Conservation (phyloP, 2,329 filamentous ascomycete species). For the Ophiostoma ips region DNA sequence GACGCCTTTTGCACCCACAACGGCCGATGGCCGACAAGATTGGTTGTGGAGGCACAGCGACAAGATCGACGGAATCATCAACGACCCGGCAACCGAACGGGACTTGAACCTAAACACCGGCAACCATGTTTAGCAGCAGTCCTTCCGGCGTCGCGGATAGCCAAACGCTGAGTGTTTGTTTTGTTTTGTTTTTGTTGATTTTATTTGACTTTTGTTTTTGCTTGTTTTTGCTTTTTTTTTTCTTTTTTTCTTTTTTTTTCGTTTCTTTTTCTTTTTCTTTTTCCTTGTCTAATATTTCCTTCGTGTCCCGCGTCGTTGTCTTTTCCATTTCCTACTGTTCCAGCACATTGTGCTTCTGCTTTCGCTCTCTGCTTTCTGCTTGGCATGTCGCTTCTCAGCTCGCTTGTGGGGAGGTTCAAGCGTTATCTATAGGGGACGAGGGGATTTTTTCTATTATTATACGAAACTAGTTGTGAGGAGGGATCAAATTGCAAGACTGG, state of each 20-base stretch:
- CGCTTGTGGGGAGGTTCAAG: constrained; percentile 25
- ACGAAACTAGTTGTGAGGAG: constrained; percentile 5
- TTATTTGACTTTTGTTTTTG: neutral
- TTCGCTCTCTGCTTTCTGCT: constrained; percentile 16
- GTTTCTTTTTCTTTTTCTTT: neutral
- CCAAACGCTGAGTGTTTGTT: too few relatives aligned
- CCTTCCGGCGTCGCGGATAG: neutral
- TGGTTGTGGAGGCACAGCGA: too few relatives aligned
- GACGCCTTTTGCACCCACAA: too few relatives aligned
- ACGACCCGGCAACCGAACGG: neutral
- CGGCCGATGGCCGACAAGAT: too few relatives aligned
- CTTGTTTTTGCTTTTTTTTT: neutral
- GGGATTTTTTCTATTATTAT: constrained; percentile 10
- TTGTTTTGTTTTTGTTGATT: too few relatives aligned
- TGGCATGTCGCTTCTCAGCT: constrained; percentile 19
- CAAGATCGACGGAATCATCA: too few relatives aligned
- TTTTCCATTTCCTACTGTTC: neutral
- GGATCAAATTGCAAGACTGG: constrained; percentile 11
- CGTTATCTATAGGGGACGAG: constrained; percentile 19
- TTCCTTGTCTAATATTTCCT: neutral
- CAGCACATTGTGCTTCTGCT: neutral
- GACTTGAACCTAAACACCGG: neutral
- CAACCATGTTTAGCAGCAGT: neutral
- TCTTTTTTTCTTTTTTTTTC: neutral
- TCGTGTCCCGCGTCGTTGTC: neutral